Conservation (phyloP, 805 yeast species). For the Ogataea wickerhamii region DNA sequence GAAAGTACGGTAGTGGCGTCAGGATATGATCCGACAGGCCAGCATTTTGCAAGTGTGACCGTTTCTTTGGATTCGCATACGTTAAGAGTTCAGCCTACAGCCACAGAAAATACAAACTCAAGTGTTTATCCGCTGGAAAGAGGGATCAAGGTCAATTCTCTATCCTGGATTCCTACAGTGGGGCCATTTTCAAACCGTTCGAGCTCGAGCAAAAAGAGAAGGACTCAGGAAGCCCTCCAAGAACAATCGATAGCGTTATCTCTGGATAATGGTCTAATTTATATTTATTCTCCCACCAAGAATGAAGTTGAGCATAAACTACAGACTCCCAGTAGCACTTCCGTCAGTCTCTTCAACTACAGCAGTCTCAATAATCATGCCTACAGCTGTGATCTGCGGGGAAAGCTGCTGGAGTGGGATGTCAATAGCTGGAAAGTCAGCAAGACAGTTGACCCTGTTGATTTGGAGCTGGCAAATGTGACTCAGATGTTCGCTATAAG, state of each 20-base stretch:
- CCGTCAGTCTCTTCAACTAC: slow-evolving; percentile 43
- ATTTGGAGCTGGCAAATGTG: slow-evolving; percentile 17
- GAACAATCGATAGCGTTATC: slow-evolving; percentile 56
- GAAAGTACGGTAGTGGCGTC: slow-evolving; percentile 24
- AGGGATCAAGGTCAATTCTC: slow-evolving; percentile 43
- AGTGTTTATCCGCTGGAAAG: slow-evolving; percentile 50
- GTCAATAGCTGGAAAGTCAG: slow-evolving; percentile 39
- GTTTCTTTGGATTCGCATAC: slow-evolving; percentile 71
- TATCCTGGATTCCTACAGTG: slow-evolving; percentile 47
- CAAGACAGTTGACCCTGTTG: slow-evolving; percentile 40
- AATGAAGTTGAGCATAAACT: slow-evolving; percentile 55
- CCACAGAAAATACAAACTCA: slow-evolving; percentile 34
- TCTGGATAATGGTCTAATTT: slow-evolving; percentile 58
- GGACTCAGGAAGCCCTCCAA: slow-evolving; percentile 26
- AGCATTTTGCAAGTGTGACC: slow-evolving; percentile 58
- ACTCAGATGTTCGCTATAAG: slow-evolving; percentile 23
- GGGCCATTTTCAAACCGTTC: slow-evolving; percentile 2
- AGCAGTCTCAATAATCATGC: slow-evolving; percentile 40
- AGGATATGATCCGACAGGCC: slow-evolving; percentile 60
- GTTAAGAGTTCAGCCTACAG: slow-evolving; percentile 52
- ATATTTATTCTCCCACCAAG: slow-evolving; percentile 64
- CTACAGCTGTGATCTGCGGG: slow-evolving; percentile 60
- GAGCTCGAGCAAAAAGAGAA: slow-evolving; percentile 28
- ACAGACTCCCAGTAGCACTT: slow-evolving; percentile 16
- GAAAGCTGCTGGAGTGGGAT: slow-evolving; percentile 62